Evolutionary conservation across 2,329 filamentous ascomycete genomes (phyloP).

Genomic region (Sordariomycetes sp.): DNA sequence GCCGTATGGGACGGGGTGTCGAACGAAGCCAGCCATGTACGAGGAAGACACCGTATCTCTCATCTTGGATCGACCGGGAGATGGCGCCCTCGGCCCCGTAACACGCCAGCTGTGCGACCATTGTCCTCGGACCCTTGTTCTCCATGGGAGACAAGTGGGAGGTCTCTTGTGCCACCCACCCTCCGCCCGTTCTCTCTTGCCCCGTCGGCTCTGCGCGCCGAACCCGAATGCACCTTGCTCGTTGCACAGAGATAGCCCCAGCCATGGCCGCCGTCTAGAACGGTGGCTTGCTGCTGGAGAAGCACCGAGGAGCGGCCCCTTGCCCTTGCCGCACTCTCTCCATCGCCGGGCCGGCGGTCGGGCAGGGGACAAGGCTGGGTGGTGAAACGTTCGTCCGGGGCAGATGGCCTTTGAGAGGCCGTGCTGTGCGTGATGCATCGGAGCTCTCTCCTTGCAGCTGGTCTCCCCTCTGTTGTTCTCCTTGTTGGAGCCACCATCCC

Average conservation of each 20-base stretch:
- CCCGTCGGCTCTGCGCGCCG: neutral
- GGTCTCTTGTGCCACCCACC: neutral
- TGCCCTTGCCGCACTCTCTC: neutral
- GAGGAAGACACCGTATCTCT: neutral
- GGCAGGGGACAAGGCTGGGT: neutral
- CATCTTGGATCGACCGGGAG: neutral
- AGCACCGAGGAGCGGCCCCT: neutral
- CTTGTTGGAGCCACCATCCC: neutral
- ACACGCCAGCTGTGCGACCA: neutral
- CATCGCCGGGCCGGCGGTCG: neutral
- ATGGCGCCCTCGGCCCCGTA: neutral
- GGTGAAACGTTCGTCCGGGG: neutral
- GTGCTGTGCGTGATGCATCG: neutral
- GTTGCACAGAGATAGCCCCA: neutral
- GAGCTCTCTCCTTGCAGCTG: neutral
- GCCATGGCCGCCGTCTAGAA: slow-evolving; percentile 2
- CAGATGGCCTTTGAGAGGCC: neutral
- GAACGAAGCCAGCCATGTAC: neutral
- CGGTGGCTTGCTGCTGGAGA: slow-evolving; percentile 2
- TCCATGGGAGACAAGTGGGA: neutral
- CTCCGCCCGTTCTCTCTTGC: neutral
- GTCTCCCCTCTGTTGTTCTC: neutral
- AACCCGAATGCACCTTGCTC: neutral
- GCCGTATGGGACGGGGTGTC: neutral
- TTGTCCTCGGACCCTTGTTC: neutral